Percentiles rank a stretch among this genome's conserved stretches.
phyloP scores from a whole-genome alignment of 2,329 filamentous ascomycete species.

The Scedosporium minutisporum region DNA sequence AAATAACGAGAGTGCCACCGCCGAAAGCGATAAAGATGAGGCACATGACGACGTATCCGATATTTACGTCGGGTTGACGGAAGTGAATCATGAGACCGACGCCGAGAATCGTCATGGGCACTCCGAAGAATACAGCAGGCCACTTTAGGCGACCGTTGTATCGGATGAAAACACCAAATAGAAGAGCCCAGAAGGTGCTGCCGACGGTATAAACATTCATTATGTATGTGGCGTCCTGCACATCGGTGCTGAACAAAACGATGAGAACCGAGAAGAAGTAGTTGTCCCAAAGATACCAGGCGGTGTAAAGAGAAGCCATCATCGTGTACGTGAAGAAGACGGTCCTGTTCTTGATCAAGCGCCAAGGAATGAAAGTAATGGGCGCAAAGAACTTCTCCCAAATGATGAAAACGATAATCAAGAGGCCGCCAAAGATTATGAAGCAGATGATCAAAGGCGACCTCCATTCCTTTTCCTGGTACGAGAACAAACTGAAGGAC shows the following conservation, averaged over 20 bases:
- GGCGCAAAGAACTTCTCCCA: constrained; percentile 50
- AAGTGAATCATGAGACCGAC: constrained; percentile 49
- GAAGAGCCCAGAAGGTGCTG: constrained; percentile 34
- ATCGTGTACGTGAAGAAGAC: constrained; percentile 36
- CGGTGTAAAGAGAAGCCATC: constrained; percentile 27
- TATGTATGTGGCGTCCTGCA: constrained; percentile 39
- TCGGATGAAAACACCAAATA: constrained; percentile 39
- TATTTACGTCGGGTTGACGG: constrained; percentile 38
- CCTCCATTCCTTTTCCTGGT: constrained; percentile 34
- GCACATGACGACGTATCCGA: constrained; percentile 47
- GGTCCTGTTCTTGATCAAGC: constrained; percentile 38
- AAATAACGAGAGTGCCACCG: constrained; percentile 47
- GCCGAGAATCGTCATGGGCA: constrained; percentile 44
- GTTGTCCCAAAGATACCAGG: constrained; percentile 36
- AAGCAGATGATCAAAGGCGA: constrained; percentile 43
- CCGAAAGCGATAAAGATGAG: constrained; percentile 51
- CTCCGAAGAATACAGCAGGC: constrained; percentile 38
- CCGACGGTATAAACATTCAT: constrained; percentile 37
- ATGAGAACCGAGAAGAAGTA: constrained; percentile 44
- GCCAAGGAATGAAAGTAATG: constrained; percentile 46
- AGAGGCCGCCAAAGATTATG: constrained; percentile 45
- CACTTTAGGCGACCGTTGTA: constrained; percentile 42
- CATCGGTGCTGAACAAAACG: constrained; percentile 37
- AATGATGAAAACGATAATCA: constrained; percentile 43
- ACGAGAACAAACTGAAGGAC: constrained; percentile 47